Evolutionary conservation across 2,329 filamentous ascomycete genomes (phyloP), one percentile per base, ranked within the genome.

Genomic region (Pseudogymnoascus sp.): DNA sequence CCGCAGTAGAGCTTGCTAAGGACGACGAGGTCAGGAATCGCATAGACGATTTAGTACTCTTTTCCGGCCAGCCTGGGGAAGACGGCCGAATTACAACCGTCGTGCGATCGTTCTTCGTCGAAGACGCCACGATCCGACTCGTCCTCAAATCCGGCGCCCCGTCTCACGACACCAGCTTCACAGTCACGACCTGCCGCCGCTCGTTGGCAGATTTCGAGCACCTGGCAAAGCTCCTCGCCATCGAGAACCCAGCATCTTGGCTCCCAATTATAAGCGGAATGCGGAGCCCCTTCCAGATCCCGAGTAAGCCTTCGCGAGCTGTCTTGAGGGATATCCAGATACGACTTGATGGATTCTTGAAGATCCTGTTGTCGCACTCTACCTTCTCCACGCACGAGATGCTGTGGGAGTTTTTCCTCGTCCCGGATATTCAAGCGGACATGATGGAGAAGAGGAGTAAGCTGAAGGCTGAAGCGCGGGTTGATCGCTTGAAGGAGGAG

Each of bases 391-490:
- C 91, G 0, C 96, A 99, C 72, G 95, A 99, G 77, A 91, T 97
- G 83, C 82, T 99, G 1, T 99, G 95, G 96, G 95, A 99, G 71
- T 99, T 99, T 77, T 96, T 99, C 76, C 82, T 99, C 0, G 93
- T 99, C 11, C 95, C 95, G 1, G 95, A 99, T 69, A 85, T 99
- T 60, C 91, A 96, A 72, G 84, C 90, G 0, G 87, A 91, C 18
- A 91, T 93, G 84, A 93, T 97, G 82, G 88, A 90, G 62, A 88
- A 96, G 74, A 86, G 95, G 60, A 96, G 90, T 66, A 86, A 87
- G 63, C 85, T 92, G 66, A 99, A 99, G 76, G 90, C 91, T 3
- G 88, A 93, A 73, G 86, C 88, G 0, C 84, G 93, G 28, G 80
- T 85, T 2, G 95, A 99, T 72, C 93, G 88, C 63, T 88, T 99